Evolutionary conservation across 352 stramenopile genomes (phyloP), one percentile per base, ranked within the genome.

Genomic region (Phytopythium ostracodes): DNA sequence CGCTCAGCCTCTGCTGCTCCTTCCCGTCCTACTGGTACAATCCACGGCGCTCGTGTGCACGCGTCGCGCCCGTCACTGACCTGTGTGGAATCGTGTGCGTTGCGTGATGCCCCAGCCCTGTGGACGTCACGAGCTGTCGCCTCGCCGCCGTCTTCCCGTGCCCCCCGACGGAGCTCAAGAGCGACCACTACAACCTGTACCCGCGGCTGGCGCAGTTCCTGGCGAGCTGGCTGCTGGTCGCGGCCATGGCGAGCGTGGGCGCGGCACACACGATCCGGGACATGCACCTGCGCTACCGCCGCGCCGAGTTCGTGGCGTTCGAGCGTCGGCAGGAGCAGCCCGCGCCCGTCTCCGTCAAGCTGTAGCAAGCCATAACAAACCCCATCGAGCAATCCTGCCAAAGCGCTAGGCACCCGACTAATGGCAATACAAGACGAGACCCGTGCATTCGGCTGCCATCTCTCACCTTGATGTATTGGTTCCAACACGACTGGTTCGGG

Each of bases 1-100:
- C 66, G 5, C 53, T 74, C 43, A 88, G 82, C 53, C 59, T 76
- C 4, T 91, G 82, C 65, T 89, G 82, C 64, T 70, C 75, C 1
- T 77, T 72, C 47, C 76, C 79, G 14, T n/a, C 25, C 0, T 56
- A 83, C 36, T 91, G 82, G 82, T 91, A 63, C 5, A 5, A 18
- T 25, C 31, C 25, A 4, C n/a, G 44, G 6, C 44, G 3, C 22
- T 51, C 11, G 22, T 11, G 2, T 38, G 10, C 33, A 11, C 14
- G 3, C 33, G 6, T 15, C 0, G 24, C 44, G 29, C 29, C 29
- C 20, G 7, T 8, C 1, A 33, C 33, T 31, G 15, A 15, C 15
- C 17, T 60, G n/a, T n/a, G 7, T 5, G 9, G 18, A 27, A 18
- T 27, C 42, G 11, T 25, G n/a, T 4, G n/a, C 22, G 14, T 38